Percentiles rank a stretch among this genome's conserved stretches.
Conservation (phyloP, 306 rosid genomes). For the Prunus mongolica region DNA sequence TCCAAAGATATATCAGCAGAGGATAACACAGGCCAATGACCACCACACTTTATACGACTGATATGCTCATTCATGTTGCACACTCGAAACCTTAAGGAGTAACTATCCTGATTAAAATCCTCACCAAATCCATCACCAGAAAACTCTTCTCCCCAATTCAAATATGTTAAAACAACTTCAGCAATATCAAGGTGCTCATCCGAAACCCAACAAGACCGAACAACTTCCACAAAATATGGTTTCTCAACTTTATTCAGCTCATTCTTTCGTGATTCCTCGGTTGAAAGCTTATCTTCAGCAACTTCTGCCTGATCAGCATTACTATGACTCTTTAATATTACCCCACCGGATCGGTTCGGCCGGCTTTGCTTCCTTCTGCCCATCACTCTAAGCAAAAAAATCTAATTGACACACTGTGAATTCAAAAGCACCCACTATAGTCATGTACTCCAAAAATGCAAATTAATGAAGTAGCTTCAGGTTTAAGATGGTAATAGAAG, state of each 20-base stretch:
- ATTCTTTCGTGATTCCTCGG: slow-evolving; percentile 32
- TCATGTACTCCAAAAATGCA: neutral
- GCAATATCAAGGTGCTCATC: slow-evolving; percentile 75
- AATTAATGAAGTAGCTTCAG: neutral
- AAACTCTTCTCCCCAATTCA: slow-evolving; percentile 50
- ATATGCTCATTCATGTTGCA: slow-evolving; percentile 46
- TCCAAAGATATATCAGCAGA: slow-evolving; percentile 62
- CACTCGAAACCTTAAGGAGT: slow-evolving; percentile 59
- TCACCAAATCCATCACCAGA: slow-evolving; percentile 38
- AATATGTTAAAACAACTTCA: slow-evolving; percentile 63
- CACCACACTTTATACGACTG: slow-evolving; percentile 72
- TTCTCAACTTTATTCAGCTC: slow-evolving; percentile 29
- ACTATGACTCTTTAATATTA: slow-evolving; percentile 33
- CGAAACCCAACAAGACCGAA: slow-evolving; percentile 47
- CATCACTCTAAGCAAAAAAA: slow-evolving; percentile 39
- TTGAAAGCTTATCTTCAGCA: slow-evolving; percentile 30
- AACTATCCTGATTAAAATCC: slow-evolving; percentile 41
- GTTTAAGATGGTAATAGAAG: neutral
- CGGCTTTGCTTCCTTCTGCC: slow-evolving; percentile 75
- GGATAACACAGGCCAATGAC: slow-evolving; percentile 85
- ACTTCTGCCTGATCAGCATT: slow-evolving; percentile 34
- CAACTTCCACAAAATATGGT: slow-evolving; percentile 75
- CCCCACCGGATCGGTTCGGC: slow-evolving; percentile 65
- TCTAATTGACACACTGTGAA: neutral
- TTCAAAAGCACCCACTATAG: neutral